Conservation (phyloP, 306 rosid genomes). For the Myrica gale region DNA sequence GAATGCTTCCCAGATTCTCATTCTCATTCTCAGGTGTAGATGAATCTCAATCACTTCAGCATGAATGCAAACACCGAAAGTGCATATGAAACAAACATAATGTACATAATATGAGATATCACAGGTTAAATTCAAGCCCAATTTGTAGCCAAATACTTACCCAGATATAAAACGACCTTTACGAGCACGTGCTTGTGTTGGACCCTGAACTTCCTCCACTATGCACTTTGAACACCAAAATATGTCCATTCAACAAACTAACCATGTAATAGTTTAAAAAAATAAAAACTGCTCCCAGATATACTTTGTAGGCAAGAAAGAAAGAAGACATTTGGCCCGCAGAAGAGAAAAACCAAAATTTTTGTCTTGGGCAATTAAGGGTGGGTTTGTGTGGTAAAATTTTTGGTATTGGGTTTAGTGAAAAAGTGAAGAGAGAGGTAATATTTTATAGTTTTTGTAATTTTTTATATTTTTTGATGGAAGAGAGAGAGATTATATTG, state of each 20-base stretch:
- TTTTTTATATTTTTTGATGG: too few relatives aligned
- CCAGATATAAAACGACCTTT: conserved; percentile 91
- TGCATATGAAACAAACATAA: neutral
- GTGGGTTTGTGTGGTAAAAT: too few relatives aligned
- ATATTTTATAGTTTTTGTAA: too few relatives aligned
- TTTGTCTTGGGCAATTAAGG: neutral
- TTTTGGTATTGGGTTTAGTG: too few relatives aligned
- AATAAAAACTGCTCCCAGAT: conserved; percentile 13
- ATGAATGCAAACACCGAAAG: neutral
- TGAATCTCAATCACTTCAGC: conserved; percentile 14
- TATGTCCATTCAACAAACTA: conserved; percentile 13
- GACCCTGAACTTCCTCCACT: conserved; percentile 95
- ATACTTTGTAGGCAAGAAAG: conserved; percentile 9
- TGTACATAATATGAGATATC: neutral
- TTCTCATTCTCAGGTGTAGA: neutral
- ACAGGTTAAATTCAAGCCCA: neutral
- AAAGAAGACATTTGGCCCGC: conserved; percentile 5
- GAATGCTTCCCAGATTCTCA: neutral
- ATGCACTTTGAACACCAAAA: conserved; percentile 70
- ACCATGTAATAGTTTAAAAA: neutral
- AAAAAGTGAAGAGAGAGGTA: too few relatives aligned
- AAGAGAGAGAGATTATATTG: too few relatives aligned
- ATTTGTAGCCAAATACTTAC: conserved; percentile 36
- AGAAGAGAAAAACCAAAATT: neutral
- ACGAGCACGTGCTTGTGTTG: conserved; percentile 84